Percentiles rank a stretch among this genome's conserved stretches.
These are phyloP conservation scores for Ligustrum vulgare DNA, from an alignment of 257 asterid genomes.

Conservation along the genomic window DNA sequence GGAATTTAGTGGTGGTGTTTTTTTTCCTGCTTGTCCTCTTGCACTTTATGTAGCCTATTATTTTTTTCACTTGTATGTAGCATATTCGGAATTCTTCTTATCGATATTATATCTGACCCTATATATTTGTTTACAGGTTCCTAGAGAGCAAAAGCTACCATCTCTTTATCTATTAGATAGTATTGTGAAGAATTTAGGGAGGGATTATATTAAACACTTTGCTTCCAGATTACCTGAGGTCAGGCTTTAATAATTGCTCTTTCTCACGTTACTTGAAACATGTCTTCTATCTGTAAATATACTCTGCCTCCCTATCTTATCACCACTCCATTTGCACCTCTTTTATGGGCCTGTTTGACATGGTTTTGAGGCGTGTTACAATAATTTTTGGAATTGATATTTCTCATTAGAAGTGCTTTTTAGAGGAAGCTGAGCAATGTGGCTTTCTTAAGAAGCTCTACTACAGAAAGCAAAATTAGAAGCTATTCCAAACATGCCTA, in stretches of 20 bases:
- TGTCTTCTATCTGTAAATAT: not conserved
- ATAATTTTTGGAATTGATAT: too few relatives aligned
- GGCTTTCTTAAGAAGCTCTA: not conserved
- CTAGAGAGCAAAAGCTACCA: conserved; percentile 88
- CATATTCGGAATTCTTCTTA: conserved; percentile 4
- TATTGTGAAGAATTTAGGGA: conserved; percentile 94
- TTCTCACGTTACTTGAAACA: conserved; percentile 9
- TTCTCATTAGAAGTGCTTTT: not conserved
- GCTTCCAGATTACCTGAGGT: conserved; percentile 84
- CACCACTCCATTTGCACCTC: not conserved
- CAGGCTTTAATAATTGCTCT: conserved; percentile 29
- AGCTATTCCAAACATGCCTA: not conserved
- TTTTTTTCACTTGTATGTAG: conserved; percentile 4
- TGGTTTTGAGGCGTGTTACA: not conserved
- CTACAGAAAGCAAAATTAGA: not conserved
- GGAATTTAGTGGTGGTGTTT: conserved; percentile 16
- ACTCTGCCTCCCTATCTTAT: not conserved
- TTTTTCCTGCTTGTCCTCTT: not conserved
- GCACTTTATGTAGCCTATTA: conserved; percentile 5
- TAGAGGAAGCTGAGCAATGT: not conserved
- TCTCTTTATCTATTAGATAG: conserved; percentile 93
- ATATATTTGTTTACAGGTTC: conserved; percentile 64
- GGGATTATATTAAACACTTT: conserved; percentile 81
- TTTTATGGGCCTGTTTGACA: conserved; percentile 2
- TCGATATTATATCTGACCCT: conserved; percentile 33